Evolutionary conservation across 345 rosid species (phyloP).

Genomic region (Crucihimalaya himalaica): DNA sequence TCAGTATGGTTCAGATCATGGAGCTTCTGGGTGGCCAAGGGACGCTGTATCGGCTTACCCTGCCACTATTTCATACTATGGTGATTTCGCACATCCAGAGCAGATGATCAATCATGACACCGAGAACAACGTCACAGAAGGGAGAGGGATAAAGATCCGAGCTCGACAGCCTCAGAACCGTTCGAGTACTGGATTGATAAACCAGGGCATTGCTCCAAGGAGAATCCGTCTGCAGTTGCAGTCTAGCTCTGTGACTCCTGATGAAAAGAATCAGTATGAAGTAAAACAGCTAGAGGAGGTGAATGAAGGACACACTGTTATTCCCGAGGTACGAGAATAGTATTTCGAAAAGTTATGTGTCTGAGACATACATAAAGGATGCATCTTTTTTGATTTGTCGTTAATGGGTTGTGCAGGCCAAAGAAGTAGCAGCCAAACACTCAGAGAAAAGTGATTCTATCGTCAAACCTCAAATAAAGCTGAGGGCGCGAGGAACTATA

Average conservation of each 20-base stretch:
- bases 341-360: neutral
- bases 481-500: slow-evolving; percentile 54
- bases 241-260: neutral
- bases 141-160: slow-evolving; percentile 63
- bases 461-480: slow-evolving; percentile 47
- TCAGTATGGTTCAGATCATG: slow-evolving; percentile 33
- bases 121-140: slow-evolving; percentile 29
- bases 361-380: neutral
- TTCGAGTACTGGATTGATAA: slow-evolving; percentile 26
- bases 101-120: slow-evolving; percentile 35
- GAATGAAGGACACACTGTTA: neutral
- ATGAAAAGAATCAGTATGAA: slow-evolving; percentile 16
- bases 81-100: slow-evolving; percentile 33
- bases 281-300: slow-evolving; percentile 2
- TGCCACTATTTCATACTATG: slow-evolving; percentile 38
- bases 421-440: slow-evolving; percentile 4
- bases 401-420: slow-evolving; percentile 2
- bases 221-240: slow-evolving; percentile 54
- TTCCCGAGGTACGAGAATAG: slow-evolving; percentile 13
- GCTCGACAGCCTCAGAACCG: slow-evolving; percentile 51
- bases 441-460: neutral
- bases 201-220: slow-evolving; percentile 72
- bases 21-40: slow-evolving; percentile 33
- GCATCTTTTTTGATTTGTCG: neutral
- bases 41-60: slow-evolving; percentile 34